Evolutionary conservation across 2,329 filamentous ascomycete genomes (phyloP).

Genomic region (Beauveria rudraprayagi): DNA sequence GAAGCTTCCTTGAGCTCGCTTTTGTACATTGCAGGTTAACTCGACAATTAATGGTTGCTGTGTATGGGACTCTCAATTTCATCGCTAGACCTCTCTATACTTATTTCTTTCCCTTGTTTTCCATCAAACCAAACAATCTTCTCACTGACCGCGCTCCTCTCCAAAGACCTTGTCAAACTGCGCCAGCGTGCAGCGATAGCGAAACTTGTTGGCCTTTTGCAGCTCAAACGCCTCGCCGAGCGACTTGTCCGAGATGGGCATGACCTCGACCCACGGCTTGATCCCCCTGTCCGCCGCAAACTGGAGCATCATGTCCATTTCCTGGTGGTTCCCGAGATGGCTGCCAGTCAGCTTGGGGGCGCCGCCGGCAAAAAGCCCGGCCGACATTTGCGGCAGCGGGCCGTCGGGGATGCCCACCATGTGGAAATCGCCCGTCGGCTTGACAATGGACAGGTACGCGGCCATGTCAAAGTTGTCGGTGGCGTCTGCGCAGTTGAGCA

Average conservation of each 20-base stretch:
- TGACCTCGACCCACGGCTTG: conserved; percentile 49
- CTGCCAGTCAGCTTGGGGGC: conserved; percentile 28
- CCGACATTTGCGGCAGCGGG: conserved; percentile 34
- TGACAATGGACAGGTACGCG: conserved; percentile 42
- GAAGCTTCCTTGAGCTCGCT: too few species aligned
- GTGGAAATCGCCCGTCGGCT: conserved; percentile 48
- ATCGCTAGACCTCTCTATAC: too few species aligned
- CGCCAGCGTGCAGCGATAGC: conserved; percentile 63
- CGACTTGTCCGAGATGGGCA: conserved; percentile 58
- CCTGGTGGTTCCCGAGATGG: conserved; percentile 53
- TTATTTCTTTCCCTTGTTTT: too few species aligned
- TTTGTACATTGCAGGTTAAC: too few species aligned
- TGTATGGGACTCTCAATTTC: too few species aligned
- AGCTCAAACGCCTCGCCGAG: conserved; percentile 63
- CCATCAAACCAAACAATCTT: too few species aligned
- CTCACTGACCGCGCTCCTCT: too few species aligned
- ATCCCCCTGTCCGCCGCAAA: conserved; percentile 49
- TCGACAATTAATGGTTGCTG: too few species aligned
- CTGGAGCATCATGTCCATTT: conserved; percentile 50
- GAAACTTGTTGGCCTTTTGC: conserved; percentile 62
- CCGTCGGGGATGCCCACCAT: conserved; percentile 49
- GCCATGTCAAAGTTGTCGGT: conserved; percentile 47
- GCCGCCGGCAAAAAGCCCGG: conserved; percentile 28
- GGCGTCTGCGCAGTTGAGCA: conserved; percentile 42
- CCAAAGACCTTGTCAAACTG: conserved; percentile 59